Evolutionary conservation across 176 grass and related monocot genomes (phyloP).

Genomic region (Puccinellia tenuiflora): DNA sequence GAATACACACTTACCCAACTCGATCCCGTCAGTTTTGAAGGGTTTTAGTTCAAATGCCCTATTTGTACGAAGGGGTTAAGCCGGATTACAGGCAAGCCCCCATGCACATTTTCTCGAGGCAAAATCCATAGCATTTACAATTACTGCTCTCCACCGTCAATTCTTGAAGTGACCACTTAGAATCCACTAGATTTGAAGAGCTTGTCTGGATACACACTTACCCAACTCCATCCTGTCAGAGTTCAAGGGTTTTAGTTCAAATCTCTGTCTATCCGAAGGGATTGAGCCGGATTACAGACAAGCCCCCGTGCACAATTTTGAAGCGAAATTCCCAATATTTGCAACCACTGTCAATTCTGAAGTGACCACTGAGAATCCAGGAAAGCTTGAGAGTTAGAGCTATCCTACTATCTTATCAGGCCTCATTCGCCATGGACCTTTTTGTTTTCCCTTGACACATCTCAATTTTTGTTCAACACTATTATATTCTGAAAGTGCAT

Average conservation of each 20-base stretch:
- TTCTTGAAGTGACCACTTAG: not conserved
- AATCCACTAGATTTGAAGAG: not conserved
- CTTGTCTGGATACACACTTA: not conserved
- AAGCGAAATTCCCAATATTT: not conserved
- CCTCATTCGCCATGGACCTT: not conserved
- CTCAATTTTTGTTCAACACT: not conserved
- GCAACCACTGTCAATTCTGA: not conserved
- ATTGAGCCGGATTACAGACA: not conserved
- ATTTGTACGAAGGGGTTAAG: not conserved
- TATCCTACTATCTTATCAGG: not conserved
- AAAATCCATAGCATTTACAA: not conserved
- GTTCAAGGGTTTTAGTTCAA: not conserved
- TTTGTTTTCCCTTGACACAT: not conserved
- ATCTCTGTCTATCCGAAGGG: not conserved
- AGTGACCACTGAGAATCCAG: not conserved
- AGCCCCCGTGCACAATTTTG: not conserved
- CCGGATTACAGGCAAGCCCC: not conserved
- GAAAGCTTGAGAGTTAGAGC: conserved; percentile 1
- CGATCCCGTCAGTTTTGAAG: not conserved
- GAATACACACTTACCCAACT: not conserved
- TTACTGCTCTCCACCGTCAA: not conserved
- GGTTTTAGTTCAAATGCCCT: not conserved
- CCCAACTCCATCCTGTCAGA: not conserved
- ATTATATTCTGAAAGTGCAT: not conserved
- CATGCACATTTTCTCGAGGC: not conserved